These are phyloP conservation scores for Ustilago sp. DNA, from an alignment of 1,284 basidiomycete genomes.

Conservation along the genomic window DNA sequence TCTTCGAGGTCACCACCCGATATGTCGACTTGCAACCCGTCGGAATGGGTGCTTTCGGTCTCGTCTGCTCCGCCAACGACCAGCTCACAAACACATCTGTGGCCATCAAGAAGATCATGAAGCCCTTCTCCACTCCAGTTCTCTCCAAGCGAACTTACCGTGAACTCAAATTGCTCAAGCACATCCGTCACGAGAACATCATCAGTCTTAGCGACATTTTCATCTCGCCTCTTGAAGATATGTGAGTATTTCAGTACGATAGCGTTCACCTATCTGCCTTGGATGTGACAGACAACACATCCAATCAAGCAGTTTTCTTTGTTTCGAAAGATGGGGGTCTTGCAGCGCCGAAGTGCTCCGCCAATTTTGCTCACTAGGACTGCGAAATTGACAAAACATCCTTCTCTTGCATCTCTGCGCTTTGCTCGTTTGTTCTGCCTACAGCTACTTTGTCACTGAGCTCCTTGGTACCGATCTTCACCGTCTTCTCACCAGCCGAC, in stretches of 20 bases:
- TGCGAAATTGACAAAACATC: background rate
- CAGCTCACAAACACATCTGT: conserved; percentile 93
- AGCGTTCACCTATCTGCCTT: background rate
- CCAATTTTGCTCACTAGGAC: background rate
- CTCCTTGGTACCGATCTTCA: conserved; percentile 97
- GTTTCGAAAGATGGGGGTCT: too few species aligned
- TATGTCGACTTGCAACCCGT: conserved; percentile 99
- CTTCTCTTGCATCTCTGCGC: background rate
- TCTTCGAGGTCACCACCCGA: conserved; percentile 82
- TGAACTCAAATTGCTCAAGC: conserved; percentile 97
- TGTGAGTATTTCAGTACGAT: conserved; percentile 14
- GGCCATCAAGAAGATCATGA: conserved; percentile 99
- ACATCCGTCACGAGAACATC: conserved; percentile 99
- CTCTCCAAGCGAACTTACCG: conserved; percentile 96
- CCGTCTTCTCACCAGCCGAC: conserved; percentile 92
- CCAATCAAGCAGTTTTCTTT: too few species aligned
- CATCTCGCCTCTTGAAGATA: conserved; percentile 95
- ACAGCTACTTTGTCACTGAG: conserved; percentile 94
- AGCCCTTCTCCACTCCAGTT: conserved; percentile 97
- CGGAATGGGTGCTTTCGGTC: conserved; percentile 84
- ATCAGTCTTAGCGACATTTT: conserved; percentile 99
- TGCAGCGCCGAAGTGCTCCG: too few species aligned
- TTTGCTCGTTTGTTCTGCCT: conserved; percentile 71
- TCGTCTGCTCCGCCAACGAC: conserved; percentile 87
- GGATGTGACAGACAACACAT: background rate